Base-by-base conservation (phyloP, 108 stramenopile species). In the Pseudonitzschia pungens region DNA sequence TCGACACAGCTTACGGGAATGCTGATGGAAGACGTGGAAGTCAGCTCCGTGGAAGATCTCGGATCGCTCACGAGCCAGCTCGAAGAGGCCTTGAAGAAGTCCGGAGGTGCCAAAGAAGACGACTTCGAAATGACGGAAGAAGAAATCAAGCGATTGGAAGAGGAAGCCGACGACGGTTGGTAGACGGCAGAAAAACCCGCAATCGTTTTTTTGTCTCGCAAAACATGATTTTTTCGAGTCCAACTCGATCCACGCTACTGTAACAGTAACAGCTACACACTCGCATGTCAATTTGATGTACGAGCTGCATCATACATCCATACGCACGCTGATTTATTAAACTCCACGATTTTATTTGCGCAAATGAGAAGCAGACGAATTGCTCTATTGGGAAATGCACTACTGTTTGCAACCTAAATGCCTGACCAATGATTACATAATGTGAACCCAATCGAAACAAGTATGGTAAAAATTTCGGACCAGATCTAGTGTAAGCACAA, bases 151-250 rank as follows among this genome's bases (percentile, higher is more conserved):
- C 73, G 84, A 58, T 80, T 89, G 68, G 79, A 78, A 11, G 87
- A 91, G 70, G 92, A 93, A 81, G 87, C 88, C 14, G 92, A 93
- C 69, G 90, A 91, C 84, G 92, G 92, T 42, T 93, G 92, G 92
- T 93, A 85, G 81, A 67, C 9, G 50, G 26, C 5, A 55, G n/a
- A 22, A 48, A 2, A 14, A 48, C 5, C 14, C 14, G 1, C 7
- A 48, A 48, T 1, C 18, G 14, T 4, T 18, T 18, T 18, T 48
- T 14, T 12, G 5, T 48, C 7, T 48, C 10, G 45, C 5, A 48
- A 2, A 48, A 18, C 16, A 1, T 14, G 45, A 48, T 48, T 12
- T 48, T 43, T 4, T 48, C 36, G 6, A 36, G 45, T 12, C 45
- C 45, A 10, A 11, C 10, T 48, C 14, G 45, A 48, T 48, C 45